These are phyloP conservation scores for Hylodesmum podocarpum DNA, from an alignment of 306 rosid species.

Conservation along the genomic window DNA sequence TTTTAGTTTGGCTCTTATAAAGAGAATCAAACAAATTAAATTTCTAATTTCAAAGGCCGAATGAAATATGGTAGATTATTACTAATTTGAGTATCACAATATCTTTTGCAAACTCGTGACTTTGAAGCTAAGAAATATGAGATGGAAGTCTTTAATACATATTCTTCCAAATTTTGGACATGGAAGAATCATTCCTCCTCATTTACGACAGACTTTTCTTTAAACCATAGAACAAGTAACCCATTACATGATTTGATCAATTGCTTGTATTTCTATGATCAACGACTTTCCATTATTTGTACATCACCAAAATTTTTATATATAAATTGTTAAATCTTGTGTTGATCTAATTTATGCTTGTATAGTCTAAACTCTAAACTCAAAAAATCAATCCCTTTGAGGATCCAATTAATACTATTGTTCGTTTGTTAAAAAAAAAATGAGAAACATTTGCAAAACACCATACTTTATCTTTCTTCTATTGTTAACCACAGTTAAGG, in stretches of 20 bases:
- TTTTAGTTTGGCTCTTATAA: too few relatives aligned
- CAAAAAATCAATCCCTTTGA: too few relatives aligned
- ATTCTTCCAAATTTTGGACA: too few relatives aligned
- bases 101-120: too few relatives aligned
- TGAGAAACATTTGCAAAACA: conserved; percentile 23
- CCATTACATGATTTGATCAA: neutral
- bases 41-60: too few relatives aligned
- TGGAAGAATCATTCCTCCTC: neutral
- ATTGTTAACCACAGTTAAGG: neutral
- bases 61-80: too few relatives aligned
- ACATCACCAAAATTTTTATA: too few relatives aligned
- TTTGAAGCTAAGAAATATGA: too few relatives aligned
- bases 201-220: neutral
- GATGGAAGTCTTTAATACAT: too few relatives aligned
- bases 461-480: neutral
- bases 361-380: too few relatives aligned
- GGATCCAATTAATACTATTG: neutral
- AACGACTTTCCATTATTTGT: neutral
- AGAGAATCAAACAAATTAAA: too few relatives aligned
- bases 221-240: neutral
- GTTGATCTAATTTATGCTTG: neutral
- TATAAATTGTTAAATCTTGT: neutral
- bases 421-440: neutral
- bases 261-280: neutral
- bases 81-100: too few relatives aligned